These are phyloP conservation scores for Verticillium nonalfalfae DNA, from an alignment of 2,329 filamentous ascomycete species.

Conservation along the genomic window DNA sequence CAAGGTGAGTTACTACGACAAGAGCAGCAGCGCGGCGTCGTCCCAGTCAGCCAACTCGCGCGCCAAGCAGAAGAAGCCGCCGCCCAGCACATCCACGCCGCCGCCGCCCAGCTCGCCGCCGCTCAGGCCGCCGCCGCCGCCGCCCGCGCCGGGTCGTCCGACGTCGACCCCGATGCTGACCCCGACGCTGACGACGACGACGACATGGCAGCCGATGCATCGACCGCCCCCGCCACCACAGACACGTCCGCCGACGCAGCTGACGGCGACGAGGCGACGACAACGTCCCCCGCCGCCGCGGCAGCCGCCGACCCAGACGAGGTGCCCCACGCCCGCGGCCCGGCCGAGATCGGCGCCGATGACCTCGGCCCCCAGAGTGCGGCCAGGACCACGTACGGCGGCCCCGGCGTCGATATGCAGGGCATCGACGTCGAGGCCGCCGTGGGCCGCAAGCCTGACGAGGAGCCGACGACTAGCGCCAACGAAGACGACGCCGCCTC, in stretches of 20 bases:
- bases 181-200: constrained; percentile 1
- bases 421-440: constrained; percentile 56
- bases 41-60: constrained; percentile 58
- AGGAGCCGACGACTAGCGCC: constrained; percentile 4
- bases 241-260: constrained; percentile 1
- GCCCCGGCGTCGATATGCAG: constrained; percentile 39
- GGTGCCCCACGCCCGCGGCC: constrained; percentile 76
- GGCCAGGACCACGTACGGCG: constrained; percentile 28
- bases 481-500: constrained; percentile 18
- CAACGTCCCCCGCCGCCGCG: constrained; percentile 18
- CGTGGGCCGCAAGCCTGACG: constrained; percentile 44
- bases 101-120: constrained; percentile 10
- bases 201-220: background rate
- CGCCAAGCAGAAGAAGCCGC: constrained; percentile 20
- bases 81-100: constrained; percentile 20
- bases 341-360: constrained; percentile 75
- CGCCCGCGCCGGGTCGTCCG: constrained; percentile 9
- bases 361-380: constrained; percentile 72
- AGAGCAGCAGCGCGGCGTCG: constrained; percentile 76
- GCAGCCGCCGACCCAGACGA: constrained; percentile 50
- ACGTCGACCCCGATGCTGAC: background rate
- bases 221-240: constrained; percentile 10
- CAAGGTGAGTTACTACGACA: constrained; percentile 83
- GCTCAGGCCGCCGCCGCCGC: constrained; percentile 6
- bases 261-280: constrained; percentile 12